Percentiles rank a stretch among this genome's conserved stretches.
Conservation (phyloP, 2,329 filamentous ascomycete genomes). For the Sporothrix euskadiensis region DNA sequence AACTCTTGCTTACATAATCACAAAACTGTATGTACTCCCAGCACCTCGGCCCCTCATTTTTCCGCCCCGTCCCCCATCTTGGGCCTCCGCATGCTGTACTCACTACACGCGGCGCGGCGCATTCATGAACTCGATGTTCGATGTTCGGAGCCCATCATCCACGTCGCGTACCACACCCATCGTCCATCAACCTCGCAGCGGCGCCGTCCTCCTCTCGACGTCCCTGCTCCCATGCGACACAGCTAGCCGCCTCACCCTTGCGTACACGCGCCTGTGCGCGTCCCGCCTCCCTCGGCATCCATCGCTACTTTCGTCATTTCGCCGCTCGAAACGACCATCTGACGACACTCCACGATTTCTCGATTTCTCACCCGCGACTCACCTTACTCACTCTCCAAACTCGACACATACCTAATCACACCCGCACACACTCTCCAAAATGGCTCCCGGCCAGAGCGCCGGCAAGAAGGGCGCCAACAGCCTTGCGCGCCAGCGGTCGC, state of each 20-base stretch:
- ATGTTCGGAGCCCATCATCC: conserved; percentile 8
- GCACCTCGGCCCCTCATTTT: conserved; percentile 12
- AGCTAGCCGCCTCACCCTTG: neutral
- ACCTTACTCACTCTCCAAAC: neutral
- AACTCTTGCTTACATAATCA: neutral
- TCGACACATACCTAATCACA: neutral
- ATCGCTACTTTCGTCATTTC: neutral
- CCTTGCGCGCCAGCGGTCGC: conserved; percentile 66
- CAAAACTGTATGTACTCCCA: neutral
- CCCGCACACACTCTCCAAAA: conserved; percentile 38
- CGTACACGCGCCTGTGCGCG: conserved; percentile 22
- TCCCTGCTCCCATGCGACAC: neutral
- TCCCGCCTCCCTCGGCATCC: neutral
- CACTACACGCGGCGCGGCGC: conserved; percentile 19
- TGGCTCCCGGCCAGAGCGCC: conserved; percentile 62
- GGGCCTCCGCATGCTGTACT: conserved; percentile 17
- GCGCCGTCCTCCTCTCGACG: neutral
- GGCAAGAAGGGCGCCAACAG: conserved; percentile 65
- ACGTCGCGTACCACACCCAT: neutral
- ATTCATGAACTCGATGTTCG: conserved; percentile 9
- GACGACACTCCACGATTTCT: neutral
- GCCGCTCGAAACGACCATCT: neutral
- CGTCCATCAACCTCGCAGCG: conserved; percentile 12
- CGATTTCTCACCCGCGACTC: neutral
- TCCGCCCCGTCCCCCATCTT: conserved; percentile 12